These are phyloP conservation scores for Sphagnum fallax DNA, from an alignment of 228 moss, liverwort and hornwort species.

Conservation along the genomic window DNA sequence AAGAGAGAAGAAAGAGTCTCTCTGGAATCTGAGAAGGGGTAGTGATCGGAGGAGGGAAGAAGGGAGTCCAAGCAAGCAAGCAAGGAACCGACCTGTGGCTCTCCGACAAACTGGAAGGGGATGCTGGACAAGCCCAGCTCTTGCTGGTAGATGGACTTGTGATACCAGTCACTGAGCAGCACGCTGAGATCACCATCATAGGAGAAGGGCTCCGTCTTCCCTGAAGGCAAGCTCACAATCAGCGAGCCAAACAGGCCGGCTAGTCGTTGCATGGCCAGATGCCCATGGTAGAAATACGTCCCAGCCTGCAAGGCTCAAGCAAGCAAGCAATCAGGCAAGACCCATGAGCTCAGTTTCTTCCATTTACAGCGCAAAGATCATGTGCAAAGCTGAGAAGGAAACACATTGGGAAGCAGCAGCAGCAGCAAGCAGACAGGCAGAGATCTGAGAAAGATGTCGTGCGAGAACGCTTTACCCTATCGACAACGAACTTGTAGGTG, in stretches of 20 bases:
- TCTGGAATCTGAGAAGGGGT: background rate
- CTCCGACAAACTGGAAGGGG: constrained; percentile 50
- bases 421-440: background rate
- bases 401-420: background rate
- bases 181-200: constrained; percentile 43
- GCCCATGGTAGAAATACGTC: constrained; percentile 65
- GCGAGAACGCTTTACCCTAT: constrained; percentile 22
- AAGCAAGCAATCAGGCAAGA: background rate
- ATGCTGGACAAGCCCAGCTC: constrained; percentile 31
- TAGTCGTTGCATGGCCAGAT: constrained; percentile 52
- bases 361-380: too few relatives aligned
- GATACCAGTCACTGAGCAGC: constrained; percentile 53
- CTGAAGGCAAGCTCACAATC: constrained; percentile 22
- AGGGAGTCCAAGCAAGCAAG: background rate
- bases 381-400: background rate
- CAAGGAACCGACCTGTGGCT: constrained; percentile 39
- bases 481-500: constrained; percentile 51
- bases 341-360: background rate
- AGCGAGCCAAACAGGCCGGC: constrained; percentile 52
- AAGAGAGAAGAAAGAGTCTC: too few relatives aligned
- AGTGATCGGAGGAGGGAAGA: too few relatives aligned
- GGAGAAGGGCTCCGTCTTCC: constrained; percentile 31
- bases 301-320: constrained; percentile 23
- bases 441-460: background rate
- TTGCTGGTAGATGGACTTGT: constrained; percentile 22